Base-by-base conservation (phyloP, 148 eudicot genomes). In the Hydrangea macrophylla region DNA sequence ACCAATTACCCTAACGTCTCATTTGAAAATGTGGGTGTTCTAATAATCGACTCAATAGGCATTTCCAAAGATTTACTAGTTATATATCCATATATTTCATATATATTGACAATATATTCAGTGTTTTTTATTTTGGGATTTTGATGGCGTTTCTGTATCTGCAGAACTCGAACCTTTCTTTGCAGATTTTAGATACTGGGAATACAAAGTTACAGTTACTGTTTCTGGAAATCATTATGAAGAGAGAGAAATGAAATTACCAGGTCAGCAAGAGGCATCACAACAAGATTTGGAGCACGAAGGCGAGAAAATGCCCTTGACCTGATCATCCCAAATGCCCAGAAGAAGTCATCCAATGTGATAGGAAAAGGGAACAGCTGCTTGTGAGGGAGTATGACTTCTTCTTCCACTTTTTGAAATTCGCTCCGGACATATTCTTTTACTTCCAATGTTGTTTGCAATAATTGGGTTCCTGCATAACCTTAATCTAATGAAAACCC, bases 291-390 rank as follows among this genome's bases (percentile, higher is more conserved):
- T 67, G 85, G 91, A 66, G 86, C 88, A 10, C 91, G 79, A 56
- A 91, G 85, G 39, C 92, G 92, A 45, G 97, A 89, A 72, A 91
- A 95, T 57, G 97, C 99, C 75, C 97, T 84, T 64, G 99, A 95
- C 78, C 96, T 81, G 73, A 91, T 82, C 63, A 91, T 89, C 65
- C 97, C 99, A 73, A 95, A 95, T 27, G 96, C 97, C 99, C 99
- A 95, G 22, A 89, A 66, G 82, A 95, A 95, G 73, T 95, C 97
- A 40, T 89, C 88, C n/a, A 77, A 56, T 54, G 92, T 85, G 73
- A 95, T 61, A 20, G 83, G 78, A 58, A 75, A 81, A 42, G 92
- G 96, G 74, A 95, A 95, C 42, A 95, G 96, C 75, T 78, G 69
- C 85, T 81, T 80, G 75, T 94, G 64, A 57, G 82, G 82, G 58